Percentiles rank a stretch among this genome's conserved stretches.
Evolutionary conservation across 208 protist species (phyloP).

Genomic region (Tritrichomonas foetus): DNA sequence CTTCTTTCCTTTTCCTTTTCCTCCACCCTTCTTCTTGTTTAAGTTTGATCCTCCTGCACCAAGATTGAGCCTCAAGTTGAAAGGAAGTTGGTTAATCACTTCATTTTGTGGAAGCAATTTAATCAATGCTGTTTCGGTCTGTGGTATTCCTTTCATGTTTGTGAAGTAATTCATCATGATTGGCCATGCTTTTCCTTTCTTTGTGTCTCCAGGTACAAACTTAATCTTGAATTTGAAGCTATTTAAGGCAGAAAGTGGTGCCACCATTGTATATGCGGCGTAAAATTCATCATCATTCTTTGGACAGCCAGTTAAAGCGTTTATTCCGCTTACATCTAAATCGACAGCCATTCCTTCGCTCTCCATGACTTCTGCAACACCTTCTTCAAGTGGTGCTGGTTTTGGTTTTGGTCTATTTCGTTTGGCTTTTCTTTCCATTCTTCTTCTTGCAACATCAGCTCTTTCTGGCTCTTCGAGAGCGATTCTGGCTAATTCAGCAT

Average conservation of each 20-base stretch:
- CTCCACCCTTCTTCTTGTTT: neutral
- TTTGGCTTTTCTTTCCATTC: neutral
- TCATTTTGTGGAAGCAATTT: neutral
- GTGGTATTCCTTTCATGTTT: neutral
- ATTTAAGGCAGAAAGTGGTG: neutral
- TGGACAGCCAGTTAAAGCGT: neutral
- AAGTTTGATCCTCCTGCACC: neutral
- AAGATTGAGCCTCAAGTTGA: neutral
- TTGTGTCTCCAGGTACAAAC: conserved; percentile 10
- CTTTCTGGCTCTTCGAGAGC: neutral
- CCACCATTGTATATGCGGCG: neutral
- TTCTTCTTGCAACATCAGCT: neutral
- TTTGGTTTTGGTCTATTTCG: neutral
- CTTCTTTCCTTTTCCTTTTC: conserved; percentile 22
- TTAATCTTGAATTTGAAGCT: conserved; percentile 28
- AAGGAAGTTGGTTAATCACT: neutral
- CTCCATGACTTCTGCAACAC: neutral
- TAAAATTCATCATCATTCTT: neutral
- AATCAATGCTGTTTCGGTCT: neutral
- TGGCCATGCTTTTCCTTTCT: conserved; percentile 38
- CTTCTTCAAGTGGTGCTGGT: neutral
- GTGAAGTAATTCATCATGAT: neutral
- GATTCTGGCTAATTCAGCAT: neutral
- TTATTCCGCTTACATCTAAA: neutral
- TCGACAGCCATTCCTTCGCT: neutral